A percentile compares a stretch with the other conserved stretches of the same genome.
phyloP scores from a whole-genome alignment of 2,329 filamentous ascomycete genomes.

The Alternaria alternata region DNA sequence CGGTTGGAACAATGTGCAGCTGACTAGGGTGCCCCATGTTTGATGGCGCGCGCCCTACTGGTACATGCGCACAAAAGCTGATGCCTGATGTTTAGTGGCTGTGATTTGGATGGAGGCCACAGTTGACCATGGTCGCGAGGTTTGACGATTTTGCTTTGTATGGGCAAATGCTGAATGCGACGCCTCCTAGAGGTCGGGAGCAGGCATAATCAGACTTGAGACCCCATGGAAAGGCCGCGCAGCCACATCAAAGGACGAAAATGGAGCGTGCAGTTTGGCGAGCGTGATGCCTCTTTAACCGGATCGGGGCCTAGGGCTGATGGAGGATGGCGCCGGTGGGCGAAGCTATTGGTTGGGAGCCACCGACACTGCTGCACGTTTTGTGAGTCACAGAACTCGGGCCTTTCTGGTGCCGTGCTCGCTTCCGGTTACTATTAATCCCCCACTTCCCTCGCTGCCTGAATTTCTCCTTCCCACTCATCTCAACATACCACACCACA shows the following conservation, averaged over 20 bases:
- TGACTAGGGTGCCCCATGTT: constrained; percentile 31
- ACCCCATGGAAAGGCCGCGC: constrained; percentile 2
- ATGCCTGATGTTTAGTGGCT: constrained; percentile 24
- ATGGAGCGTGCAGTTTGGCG: constrained; percentile 3
- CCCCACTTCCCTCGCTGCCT: constrained; percentile 42
- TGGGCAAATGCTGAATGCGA: background rate
- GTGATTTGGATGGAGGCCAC: background rate
- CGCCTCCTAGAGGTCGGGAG: background rate
- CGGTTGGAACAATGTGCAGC: constrained; percentile 30
- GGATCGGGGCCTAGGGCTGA: constrained; percentile 24
- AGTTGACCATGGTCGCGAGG: background rate
- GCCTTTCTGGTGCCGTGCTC: constrained; percentile 23
- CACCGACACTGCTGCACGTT: constrained; percentile 24
- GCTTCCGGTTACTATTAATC: constrained; percentile 35
- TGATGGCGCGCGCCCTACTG: constrained; percentile 39
- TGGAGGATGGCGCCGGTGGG: constrained; percentile 8
- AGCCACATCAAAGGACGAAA: background rate
- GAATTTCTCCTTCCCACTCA: constrained; percentile 36
- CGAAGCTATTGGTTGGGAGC: constrained; percentile 17
- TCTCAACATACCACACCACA: constrained; percentile 30
- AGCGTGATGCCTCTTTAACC: constrained; percentile 11
- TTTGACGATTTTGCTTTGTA: background rate
- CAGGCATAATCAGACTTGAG: background rate
- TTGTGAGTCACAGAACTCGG: constrained; percentile 29
- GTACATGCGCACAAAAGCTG: constrained; percentile 24